phyloP scores from a whole-genome alignment of 2,329 filamentous ascomycete species.

The Knoxdaviesia capensis region DNA sequence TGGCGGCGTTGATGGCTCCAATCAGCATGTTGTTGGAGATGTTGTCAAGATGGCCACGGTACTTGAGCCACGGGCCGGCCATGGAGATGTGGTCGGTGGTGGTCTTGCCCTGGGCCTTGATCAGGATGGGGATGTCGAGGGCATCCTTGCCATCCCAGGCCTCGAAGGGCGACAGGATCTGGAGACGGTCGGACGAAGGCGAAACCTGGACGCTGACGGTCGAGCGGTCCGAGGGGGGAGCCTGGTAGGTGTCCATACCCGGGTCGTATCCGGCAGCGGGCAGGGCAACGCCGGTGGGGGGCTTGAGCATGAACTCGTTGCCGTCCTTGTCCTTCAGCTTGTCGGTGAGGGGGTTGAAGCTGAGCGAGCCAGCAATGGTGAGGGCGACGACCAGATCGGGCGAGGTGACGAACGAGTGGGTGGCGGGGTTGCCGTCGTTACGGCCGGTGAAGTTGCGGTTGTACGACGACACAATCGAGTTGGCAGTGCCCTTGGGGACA shows the following conservation, averaged over 20 bases:
- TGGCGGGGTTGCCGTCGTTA: constrained; percentile 90
- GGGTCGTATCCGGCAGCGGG: constrained; percentile 72
- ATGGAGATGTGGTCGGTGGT: constrained; percentile 96
- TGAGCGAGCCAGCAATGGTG: constrained; percentile 62
- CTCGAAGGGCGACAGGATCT: constrained; percentile 70
- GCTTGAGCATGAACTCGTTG: constrained; percentile 78
- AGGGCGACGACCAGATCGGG: constrained; percentile 79
- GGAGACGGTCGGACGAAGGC: constrained; percentile 81
- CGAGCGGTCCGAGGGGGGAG: constrained; percentile 62
- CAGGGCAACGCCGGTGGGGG: constrained; percentile 64
- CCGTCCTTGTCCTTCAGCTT: constrained; percentile 86
- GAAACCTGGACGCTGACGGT: constrained; percentile 63
- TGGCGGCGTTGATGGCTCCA: constrained; percentile 87
- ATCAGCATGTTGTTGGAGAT: constrained; percentile 99
- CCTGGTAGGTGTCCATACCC: constrained; percentile 87
- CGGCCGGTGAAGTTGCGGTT: constrained; percentile 99
- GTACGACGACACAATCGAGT: constrained; percentile 97
- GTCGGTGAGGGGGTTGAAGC: constrained; percentile 92
- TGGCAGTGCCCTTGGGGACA: constrained; percentile 84
- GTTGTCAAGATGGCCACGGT: constrained; percentile 97
- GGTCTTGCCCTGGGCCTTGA: constrained; percentile 93
- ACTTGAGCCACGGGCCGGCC: constrained; percentile 95
- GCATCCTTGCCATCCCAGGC: constrained; percentile 89
- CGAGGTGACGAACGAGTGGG: constrained; percentile 82
- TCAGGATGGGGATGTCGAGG: constrained; percentile 66